A percentile compares a stretch with the other conserved stretches of the same genome.
Evolutionary conservation across 2,329 filamentous ascomycete genomes (phyloP).

Genomic region (Colletotrichum acutatum): DNA sequence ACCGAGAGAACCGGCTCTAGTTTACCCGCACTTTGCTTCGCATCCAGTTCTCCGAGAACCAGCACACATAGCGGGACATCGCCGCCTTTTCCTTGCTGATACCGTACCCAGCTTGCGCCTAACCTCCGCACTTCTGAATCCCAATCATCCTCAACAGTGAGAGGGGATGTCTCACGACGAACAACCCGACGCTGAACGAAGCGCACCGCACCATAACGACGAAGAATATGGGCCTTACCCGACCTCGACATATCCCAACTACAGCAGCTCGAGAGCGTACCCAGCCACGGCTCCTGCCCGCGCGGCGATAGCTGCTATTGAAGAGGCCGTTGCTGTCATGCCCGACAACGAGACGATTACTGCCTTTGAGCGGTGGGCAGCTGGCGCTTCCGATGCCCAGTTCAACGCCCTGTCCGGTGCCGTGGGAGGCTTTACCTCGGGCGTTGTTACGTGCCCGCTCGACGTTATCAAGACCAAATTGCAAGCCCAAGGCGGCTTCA

Average conservation of each 20-base stretch:
- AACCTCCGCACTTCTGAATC: slow-evolving; percentile 1
- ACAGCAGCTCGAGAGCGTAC: slow-evolving; percentile 37
- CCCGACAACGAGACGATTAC: slow-evolving; percentile 46
- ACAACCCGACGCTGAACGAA: slow-evolving; percentile 45
- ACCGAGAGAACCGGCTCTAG: slow-evolving; percentile 5
- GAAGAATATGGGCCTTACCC: slow-evolving; percentile 51
- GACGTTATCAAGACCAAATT: slow-evolving; percentile 99
- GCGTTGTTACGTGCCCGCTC: slow-evolving; percentile 93
- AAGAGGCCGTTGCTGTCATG: slow-evolving; percentile 35
- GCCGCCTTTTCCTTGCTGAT: not conserved
- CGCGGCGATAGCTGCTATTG: slow-evolving; percentile 23
- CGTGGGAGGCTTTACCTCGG: slow-evolving; percentile 89
- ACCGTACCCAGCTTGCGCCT: not conserved
- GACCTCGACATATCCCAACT: slow-evolving; percentile 37
- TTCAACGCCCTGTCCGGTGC: slow-evolving; percentile 91
- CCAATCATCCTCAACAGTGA: slow-evolving; percentile 21
- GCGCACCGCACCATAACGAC: slow-evolving; percentile 42
- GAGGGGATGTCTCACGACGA: slow-evolving; percentile 64
- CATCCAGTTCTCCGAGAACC: not conserved
- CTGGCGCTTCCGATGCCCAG: slow-evolving; percentile 66
- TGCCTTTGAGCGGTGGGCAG: slow-evolving; percentile 66
- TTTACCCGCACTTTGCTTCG: slow-evolving; percentile 28
- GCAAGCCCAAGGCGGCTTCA: slow-evolving; percentile 91
- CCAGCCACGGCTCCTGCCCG: slow-evolving; percentile 28
- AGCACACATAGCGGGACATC: not conserved